Base-by-base conservation (phyloP, 257 asterid genomes). In the Rauvolfia tetraphylla region DNA sequence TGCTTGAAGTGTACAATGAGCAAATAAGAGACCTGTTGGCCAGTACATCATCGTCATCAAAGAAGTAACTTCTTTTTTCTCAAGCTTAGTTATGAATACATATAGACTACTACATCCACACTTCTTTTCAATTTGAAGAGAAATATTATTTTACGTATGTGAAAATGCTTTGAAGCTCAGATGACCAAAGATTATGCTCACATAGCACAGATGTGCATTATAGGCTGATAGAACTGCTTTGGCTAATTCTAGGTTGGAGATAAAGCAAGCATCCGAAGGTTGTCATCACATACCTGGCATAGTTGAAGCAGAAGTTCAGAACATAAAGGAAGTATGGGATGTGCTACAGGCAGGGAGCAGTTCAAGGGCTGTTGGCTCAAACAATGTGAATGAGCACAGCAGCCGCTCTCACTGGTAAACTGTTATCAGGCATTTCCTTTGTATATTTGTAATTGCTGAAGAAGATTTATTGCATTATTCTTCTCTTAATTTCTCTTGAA, bases 361-460 rank as follows among this genome's bases (percentile, higher is more conserved):
- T 49, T 96, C 98, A 20, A 86, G 99, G 61, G 87, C 98, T 49
- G 96, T 91, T 68, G 98, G 98, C 67, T 95, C 99, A 57, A 95
- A 95, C 82, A 95, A 95, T 48, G 97, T 95, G 72, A 95, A 93
- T 29, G 99, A 95, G 85, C 99, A 95, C 67, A 93, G 98, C 81
- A 95, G 99, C 83, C 95, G 99, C n/a, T 95, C 99, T 75, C 99
- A 95, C 86, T 95, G 99, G 98, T 94, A 90, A 49, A 31, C 18
- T 44, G 63, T 38, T 56, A 51, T 46, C 20, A 61, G 33, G 36
- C 74, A 59, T 61, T 54, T 73, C 57, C 68, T 36, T 59, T 44
- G 12, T 36, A 6, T 27, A 69, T 73, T 72, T 66, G 23, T 57
- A 46, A 31, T 23, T 69, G 39, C 53, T 31, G 53, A 34, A 29